Base-by-base conservation (phyloP, 2,329 filamentous ascomycete species). In the Aureobasidium sp. region DNA sequence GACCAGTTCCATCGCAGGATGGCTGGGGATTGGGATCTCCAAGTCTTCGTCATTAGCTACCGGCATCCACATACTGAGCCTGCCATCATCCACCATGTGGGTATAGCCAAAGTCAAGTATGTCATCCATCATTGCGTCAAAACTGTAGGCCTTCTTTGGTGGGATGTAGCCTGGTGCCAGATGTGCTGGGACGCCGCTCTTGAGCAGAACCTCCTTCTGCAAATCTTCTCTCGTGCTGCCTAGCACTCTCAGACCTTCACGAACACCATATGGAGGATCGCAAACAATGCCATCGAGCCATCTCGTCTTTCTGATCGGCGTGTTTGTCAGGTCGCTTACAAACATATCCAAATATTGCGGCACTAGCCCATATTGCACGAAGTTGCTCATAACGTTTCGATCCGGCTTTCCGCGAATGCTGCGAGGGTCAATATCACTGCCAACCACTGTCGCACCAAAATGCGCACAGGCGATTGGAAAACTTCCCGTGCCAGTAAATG, bases 181-280 rank as follows among this genome's bases (percentile, higher is more conserved):
- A 76, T 90, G 87, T 68, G 86, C 84, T 64, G 83, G 80, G 62
- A 84, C 83, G 0, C 90, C 90, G 70, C 90, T 84, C 62, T 88
- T 84, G 34, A 90, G 78, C 1, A 89, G 79, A 69, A 79, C 77
- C 60, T 80, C 79, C 56, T 79, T 79, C 10, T 73, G 71, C 69
- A 76, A 62, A 17, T 67, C 64, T 6, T 77, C 77, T 68, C 94
- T 87, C 65, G 87, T 85, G 60, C 84, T 82, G 0, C 94, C 94
- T 0, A 99, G 80, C 1, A 99, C 93, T 69, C 89, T 89, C 64
- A 97, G 75, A 0, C 94, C 94, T 74, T 99, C 94, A 52, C 94
- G 83, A 6, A 99, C 91, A 2, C 94, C 94, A 71, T 99, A 99
- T 0, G 94, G 94, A 20, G 94, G 94, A 76, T 99, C 94, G 70